Evolutionary conservation across 1,139 yeast species (phyloP).

Genomic region (Magnusiomyces magnusii): DNA sequence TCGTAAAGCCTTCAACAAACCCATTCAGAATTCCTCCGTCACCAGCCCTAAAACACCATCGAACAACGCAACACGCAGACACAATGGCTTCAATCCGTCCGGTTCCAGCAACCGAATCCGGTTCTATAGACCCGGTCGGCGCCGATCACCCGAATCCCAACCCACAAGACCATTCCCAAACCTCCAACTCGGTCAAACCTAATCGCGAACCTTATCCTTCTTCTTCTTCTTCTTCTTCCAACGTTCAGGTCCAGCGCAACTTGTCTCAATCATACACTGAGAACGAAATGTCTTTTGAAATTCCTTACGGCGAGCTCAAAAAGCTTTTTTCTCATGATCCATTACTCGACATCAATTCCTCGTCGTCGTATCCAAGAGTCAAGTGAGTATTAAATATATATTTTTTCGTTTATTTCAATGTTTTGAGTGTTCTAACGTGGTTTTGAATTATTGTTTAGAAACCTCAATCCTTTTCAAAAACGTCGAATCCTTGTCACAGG

Average conservation of each 20-base stretch:
- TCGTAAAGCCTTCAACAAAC: too few species aligned
- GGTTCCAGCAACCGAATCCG: too few species aligned
- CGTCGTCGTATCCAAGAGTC: neutral
- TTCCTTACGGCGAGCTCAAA: conserved; percentile 8
- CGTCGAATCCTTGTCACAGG: conserved; percentile 24
- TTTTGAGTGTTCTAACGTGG: neutral
- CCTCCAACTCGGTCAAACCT: neutral
- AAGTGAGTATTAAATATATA: neutral
- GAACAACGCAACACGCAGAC: too few species aligned
- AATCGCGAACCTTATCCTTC: too few species aligned
- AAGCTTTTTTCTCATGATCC: conserved; percentile 7
- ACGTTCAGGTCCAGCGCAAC: neutral
- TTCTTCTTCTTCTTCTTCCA: neutral
- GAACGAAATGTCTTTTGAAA: neutral
- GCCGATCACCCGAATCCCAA: too few species aligned
- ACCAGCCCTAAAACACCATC: too few species aligned
- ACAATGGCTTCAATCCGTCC: too few species aligned
- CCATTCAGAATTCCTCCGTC: too few species aligned
- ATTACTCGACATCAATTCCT: neutral
- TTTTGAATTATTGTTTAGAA: conserved; percentile 3
- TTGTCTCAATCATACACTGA: conserved; percentile 4
- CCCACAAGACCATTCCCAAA: neutral
- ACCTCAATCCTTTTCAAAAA: conserved; percentile 22
- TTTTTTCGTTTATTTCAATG: neutral
- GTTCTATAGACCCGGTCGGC: too few species aligned